Evolutionary conservation across 352 stramenopile genomes (phyloP), one percentile per base, ranked within the genome.

Genomic region (Pythium plurisporium): DNA sequence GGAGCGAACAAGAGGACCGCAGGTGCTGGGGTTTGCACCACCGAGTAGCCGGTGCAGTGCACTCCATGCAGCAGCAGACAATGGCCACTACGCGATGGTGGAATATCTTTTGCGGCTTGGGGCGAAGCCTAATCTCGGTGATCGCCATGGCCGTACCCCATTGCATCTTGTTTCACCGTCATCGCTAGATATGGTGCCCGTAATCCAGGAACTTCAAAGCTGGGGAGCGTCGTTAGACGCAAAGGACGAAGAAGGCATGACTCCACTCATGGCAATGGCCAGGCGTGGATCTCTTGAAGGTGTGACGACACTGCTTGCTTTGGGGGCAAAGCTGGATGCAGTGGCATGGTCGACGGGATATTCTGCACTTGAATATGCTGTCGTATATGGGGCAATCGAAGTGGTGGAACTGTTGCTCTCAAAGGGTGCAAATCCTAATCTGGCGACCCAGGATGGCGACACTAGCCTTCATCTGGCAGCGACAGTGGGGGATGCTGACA

Each of bases 181-280:
- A 7, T 48, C 34, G n/a, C 51, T 70, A 1, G 73, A 91, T 27
- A 86, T 90, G 65, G 72, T 73, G 1, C 34, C 70, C 23, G 89
- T 91, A 40, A 85, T 91, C 61, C 59, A 90, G 62, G 62, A 66
- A 7, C 57, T 94, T 4, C 65, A 88, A 34, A 63, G 73, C 40
- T 69, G 67, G 19, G 78, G 76, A 5, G 85, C 81, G 9, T 71
- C 76, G 23, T 67, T 94, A 37, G 64, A 95, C 38, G 69, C 73
- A 5, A 64, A 62, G 12, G 83, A 95, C 47, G 79, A 73, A 15
- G 58, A 82, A 23, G 86, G 86, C 1, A 59, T 82, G 47, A 95
- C 86, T n/a, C 79, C 86, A 4, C 68, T 95, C 15, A 91, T 94
- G 81, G 64, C 69, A 14, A 90, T 94, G 75, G 89, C 80, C 27